Conservation (phyloP, 1,284 basidiomycete genomes). For the Trichosporon sp. region DNA sequence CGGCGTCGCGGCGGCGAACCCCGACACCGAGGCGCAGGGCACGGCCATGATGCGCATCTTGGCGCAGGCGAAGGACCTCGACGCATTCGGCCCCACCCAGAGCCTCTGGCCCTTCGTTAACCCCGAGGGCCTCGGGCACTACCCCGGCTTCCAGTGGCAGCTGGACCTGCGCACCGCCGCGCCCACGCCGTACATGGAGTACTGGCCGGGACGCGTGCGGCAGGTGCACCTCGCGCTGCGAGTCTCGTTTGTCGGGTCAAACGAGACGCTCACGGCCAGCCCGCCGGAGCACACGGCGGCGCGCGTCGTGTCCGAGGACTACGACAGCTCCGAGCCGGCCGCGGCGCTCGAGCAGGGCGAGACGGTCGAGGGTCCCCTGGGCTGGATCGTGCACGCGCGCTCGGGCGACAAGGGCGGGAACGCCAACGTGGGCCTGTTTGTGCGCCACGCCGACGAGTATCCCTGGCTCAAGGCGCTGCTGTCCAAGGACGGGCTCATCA, state of each 20-base stretch:
- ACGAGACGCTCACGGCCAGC: constrained; percentile 1
- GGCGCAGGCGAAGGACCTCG: constrained; percentile 22
- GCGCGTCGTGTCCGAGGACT: constrained; percentile 9
- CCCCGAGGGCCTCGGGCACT: constrained; percentile 24
- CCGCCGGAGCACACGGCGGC: not conserved
- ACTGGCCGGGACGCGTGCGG: constrained; percentile 19
- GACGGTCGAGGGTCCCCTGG: constrained; percentile 23
- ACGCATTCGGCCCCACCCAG: constrained; percentile 15
- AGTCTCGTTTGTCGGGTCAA: constrained; percentile 12
- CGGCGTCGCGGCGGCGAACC: constrained; percentile 21
- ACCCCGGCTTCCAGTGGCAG: constrained; percentile 21
- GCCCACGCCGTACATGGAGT: constrained; percentile 21
- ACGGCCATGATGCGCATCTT: constrained; percentile 29
- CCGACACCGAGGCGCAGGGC: constrained; percentile 22
- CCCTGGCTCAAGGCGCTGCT: constrained; percentile 24
- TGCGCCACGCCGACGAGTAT: constrained; percentile 26
- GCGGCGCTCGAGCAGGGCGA: constrained; percentile 12
- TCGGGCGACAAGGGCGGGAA: constrained; percentile 35
- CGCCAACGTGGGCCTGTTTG: constrained; percentile 32
- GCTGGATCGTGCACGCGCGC: constrained; percentile 28
- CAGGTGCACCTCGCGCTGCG: constrained; percentile 13
- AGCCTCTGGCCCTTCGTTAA: constrained; percentile 13
- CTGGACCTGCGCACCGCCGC: constrained; percentile 8
- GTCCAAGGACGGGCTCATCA: constrained; percentile 15
- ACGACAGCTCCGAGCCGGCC: constrained; percentile 10